Conservation (phyloP, 495 filamentous ascomycete species). For the Tuber brumale region DNA sequence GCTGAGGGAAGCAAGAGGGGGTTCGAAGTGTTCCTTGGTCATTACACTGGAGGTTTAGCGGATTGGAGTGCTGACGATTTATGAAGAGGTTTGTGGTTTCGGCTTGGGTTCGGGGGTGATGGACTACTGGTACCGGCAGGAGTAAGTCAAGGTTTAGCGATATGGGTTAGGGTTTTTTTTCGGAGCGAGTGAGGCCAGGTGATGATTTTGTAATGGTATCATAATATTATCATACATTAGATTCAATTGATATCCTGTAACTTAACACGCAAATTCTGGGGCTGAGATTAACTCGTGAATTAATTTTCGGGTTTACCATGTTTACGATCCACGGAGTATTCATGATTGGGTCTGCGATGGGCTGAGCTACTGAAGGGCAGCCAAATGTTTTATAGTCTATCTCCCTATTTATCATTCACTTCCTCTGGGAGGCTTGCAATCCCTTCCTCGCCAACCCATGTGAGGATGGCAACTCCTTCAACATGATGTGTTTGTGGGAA, state of each 20-base stretch:
- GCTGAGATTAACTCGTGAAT: not conserved
- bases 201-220: not conserved
- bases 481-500: conserved; percentile 98
- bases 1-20: conserved; percentile 77
- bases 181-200: not conserved
- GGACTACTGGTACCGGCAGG: not conserved
- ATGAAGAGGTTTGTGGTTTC: not conserved
- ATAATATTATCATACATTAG: not conserved
- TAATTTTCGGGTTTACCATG: not conserved
- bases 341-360: not conserved
- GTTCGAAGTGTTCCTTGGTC: conserved; percentile 44
- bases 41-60: not conserved
- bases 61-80: not conserved
- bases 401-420: not conserved
- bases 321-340: not conserved
- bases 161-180: not conserved
- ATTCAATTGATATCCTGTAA: not conserved
- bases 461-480: conserved; percentile 82
- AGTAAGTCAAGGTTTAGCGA: not conserved
- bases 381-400: not conserved
- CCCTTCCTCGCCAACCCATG: conserved; percentile 19
- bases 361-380: not conserved
- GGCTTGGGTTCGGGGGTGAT: not conserved
- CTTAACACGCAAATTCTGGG: not conserved
- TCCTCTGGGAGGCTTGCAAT: not conserved